Evolutionary conservation across 2,329 filamentous ascomycete genomes (phyloP).

Genomic region (Huntiella moniliformis): DNA sequence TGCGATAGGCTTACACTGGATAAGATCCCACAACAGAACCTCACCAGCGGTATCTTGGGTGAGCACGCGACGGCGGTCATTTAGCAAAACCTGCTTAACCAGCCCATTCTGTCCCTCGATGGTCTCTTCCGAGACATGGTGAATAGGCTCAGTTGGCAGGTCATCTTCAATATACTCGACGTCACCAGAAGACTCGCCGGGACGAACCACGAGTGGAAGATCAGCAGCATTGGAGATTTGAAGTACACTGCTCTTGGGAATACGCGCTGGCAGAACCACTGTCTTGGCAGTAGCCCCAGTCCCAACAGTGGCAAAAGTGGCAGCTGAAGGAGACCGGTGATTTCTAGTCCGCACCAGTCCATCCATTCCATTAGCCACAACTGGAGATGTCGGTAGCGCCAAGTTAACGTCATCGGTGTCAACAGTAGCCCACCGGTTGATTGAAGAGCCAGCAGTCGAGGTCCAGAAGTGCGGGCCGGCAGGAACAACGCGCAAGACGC

Average conservation of each 20-base stretch:
- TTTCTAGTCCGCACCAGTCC: not conserved
- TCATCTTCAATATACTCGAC: conserved; percentile 15
- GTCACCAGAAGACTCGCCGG: conserved; percentile 27
- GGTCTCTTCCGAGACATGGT: conserved; percentile 53
- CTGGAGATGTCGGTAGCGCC: conserved; percentile 18
- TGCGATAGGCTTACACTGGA: conserved; percentile 71
- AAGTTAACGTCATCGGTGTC: conserved; percentile 60
- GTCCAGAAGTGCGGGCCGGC: conserved; percentile 73
- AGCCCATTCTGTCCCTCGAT: conserved; percentile 92
- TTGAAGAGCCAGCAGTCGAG: conserved; percentile 73
- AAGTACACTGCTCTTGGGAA: conserved; percentile 60
- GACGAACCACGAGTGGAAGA: conserved; percentile 43
- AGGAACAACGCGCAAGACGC: conserved; percentile 48
- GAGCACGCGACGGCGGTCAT: conserved; percentile 72
- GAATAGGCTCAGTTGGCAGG: conserved; percentile 36
- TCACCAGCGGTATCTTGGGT: conserved; percentile 91
- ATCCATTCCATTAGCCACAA: not conserved
- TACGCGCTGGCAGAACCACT: conserved; percentile 30
- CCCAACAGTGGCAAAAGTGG: conserved; percentile 3
- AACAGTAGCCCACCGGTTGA: conserved; percentile 79
- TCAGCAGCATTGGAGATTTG: conserved; percentile 68
- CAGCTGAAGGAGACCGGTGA: conserved; percentile 6
- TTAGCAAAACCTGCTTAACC: conserved; percentile 81
- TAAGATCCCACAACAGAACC: conserved; percentile 83
- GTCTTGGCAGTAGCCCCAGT: conserved; percentile 22